phyloP scores from a whole-genome alignment of 108 stramenopile species.

The Phaeodactylum tricornutum region DNA sequence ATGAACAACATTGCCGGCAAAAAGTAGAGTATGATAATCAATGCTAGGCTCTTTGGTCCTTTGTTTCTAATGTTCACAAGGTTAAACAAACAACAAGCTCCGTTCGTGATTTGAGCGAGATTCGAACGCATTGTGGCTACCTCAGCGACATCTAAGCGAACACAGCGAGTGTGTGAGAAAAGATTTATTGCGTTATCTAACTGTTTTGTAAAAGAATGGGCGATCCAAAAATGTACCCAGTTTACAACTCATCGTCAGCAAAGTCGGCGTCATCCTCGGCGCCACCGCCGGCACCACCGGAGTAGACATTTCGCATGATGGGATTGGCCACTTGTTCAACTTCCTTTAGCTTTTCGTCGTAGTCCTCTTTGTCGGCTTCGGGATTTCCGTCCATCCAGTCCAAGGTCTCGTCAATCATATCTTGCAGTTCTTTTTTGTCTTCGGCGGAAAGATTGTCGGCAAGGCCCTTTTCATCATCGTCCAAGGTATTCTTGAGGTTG shows the following conservation, averaged over 20 bases:
- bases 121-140: neutral
- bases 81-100: no score
- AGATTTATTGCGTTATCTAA: neutral
- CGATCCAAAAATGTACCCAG: no score
- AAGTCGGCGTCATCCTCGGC: conserved; percentile 56
- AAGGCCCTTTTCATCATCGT: conserved; percentile 84
- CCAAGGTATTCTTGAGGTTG: conserved; percentile 89
- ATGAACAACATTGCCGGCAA: conserved; percentile 7
- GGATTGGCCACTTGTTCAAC: conserved; percentile 94
- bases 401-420: conserved; percentile 77
- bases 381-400: conserved; percentile 93
- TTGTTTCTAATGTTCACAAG: no score
- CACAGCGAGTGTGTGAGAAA: neutral
- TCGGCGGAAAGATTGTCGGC: conserved; percentile 56
- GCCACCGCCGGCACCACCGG: conserved; percentile 15
- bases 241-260: conserved; percentile 72
- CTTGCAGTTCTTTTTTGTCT: conserved; percentile 59
- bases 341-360: conserved; percentile 94
- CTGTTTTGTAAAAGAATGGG: no score
- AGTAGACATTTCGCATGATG: conserved; percentile 78
- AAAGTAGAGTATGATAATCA: neutral
- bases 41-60: no score
- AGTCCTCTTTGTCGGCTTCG: conserved; percentile 90
- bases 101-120: no score
- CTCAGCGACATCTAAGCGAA: neutral